A percentile compares a stretch with the other conserved stretches of the same genome.
phyloP scores from a whole-genome alignment of 2,329 filamentous ascomycete species.

The Akanthomyces muscarius region DNA sequence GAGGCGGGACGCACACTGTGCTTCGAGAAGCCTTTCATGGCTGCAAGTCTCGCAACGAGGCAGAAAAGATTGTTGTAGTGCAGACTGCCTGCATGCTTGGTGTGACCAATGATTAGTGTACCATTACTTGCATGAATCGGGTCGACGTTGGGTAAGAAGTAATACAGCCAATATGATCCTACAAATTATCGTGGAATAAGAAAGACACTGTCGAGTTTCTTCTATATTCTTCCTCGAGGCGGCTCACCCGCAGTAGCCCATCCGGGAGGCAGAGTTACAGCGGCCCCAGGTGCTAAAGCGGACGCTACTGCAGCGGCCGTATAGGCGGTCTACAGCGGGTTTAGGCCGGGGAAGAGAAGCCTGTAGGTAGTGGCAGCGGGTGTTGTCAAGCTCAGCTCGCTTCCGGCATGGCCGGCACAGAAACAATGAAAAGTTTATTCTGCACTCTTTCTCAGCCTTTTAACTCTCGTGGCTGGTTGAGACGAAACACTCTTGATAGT shows the following conservation, averaged over 20 bases:
- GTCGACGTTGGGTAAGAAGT: background rate
- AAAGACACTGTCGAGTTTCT: background rate
- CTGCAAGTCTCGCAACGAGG: background rate
- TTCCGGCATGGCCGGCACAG: background rate
- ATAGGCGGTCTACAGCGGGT: constrained; percentile 7
- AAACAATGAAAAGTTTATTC: background rate
- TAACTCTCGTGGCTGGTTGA: too few species aligned
- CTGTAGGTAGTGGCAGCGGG: background rate
- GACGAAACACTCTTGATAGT: too few species aligned
- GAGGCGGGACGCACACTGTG: constrained; percentile 7
- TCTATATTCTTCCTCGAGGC: background rate
- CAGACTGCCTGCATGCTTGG: background rate
- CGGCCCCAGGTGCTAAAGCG: background rate
- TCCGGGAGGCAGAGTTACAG: background rate
- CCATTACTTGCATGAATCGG: background rate
- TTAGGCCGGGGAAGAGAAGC: background rate
- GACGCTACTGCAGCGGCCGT: background rate
- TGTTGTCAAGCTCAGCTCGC: background rate
- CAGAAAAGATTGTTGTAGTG: background rate
- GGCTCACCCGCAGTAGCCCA: constrained; percentile 4
- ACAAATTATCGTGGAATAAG: background rate
- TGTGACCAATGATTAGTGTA: background rate
- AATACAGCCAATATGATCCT: background rate
- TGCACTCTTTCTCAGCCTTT: too few species aligned
- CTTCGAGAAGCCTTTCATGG: background rate